Evolutionary conservation across 2,329 filamentous ascomycete species (phyloP).

Genomic region (Pseudogymnoascus verrucosus): DNA sequence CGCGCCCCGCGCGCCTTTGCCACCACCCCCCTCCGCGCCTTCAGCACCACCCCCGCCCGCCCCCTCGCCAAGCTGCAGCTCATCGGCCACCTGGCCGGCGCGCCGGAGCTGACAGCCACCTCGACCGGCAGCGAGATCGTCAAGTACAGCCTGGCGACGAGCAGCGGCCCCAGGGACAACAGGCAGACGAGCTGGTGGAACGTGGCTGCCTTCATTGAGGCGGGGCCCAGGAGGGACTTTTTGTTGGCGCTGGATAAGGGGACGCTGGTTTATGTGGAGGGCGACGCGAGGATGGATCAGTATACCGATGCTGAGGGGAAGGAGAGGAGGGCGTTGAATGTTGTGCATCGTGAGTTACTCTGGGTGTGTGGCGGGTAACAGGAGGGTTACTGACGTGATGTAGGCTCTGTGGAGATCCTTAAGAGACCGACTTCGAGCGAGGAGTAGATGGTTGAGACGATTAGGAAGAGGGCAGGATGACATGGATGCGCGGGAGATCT

Average conservation of each 20-base stretch:
- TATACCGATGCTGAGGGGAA: constrained; percentile 67
- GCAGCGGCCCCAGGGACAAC: constrained; percentile 58
- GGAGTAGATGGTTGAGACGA: not conserved
- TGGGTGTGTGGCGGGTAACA: not conserved
- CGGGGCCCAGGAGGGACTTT: constrained; percentile 63
- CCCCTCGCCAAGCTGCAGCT: constrained; percentile 74
- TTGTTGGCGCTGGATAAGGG: constrained; percentile 73
- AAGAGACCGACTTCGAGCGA: not conserved
- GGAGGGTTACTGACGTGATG: not conserved
- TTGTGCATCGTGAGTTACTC: constrained; percentile 67
- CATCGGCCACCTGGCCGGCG: constrained; percentile 73
- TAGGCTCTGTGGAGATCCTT: constrained; percentile 4
- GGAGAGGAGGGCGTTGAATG: constrained; percentile 53
- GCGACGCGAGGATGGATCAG: constrained; percentile 60
- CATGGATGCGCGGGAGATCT: not conserved
- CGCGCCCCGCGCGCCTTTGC: constrained; percentile 34
- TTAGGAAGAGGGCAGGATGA: not conserved
- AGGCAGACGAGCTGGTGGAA: constrained; percentile 79
- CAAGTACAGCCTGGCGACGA: constrained; percentile 68
- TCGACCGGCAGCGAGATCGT: constrained; percentile 66
- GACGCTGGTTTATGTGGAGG: constrained; percentile 77
- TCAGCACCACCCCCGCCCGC: constrained; percentile 58
- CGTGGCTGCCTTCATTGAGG: constrained; percentile 61
- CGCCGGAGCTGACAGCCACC: constrained; percentile 67
- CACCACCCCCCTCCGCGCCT: constrained; percentile 50